These are phyloP conservation scores for Coccinonectria pachysandricola DNA, from an alignment of 2,329 filamentous ascomycete genomes.

Conservation along the genomic window DNA sequence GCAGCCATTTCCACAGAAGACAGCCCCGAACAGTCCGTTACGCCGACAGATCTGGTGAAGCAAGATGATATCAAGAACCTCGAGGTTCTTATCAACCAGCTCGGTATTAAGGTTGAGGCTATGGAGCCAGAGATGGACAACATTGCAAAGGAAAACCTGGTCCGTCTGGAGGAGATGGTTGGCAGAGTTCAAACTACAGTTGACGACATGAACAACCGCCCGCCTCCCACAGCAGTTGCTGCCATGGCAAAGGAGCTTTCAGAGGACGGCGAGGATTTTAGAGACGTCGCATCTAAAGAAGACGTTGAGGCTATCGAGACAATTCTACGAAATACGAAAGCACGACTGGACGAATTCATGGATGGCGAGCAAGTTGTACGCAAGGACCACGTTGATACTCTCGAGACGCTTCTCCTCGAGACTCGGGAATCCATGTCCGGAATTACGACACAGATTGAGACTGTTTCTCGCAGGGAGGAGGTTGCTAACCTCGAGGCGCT, in stretches of 20 bases:
- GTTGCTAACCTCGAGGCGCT: slow-evolving; percentile 67
- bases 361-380: slow-evolving; percentile 60
- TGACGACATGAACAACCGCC: slow-evolving; percentile 31
- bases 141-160: slow-evolving; percentile 43
- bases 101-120: slow-evolving; percentile 71
- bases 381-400: slow-evolving; percentile 53
- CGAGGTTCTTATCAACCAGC: slow-evolving; percentile 70
- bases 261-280: slow-evolving; percentile 6
- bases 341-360: slow-evolving; percentile 70
- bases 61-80: slow-evolving; percentile 75
- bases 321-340: slow-evolving; percentile 80
- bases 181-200: slow-evolving; percentile 38
- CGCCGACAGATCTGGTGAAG: slow-evolving; percentile 43
- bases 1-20: slow-evolving; percentile 21
- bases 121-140: slow-evolving; percentile 25
- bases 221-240: slow-evolving; percentile 10
- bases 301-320: slow-evolving; percentile 88
- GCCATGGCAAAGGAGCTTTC: slow-evolving; percentile 12
- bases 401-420: slow-evolving; percentile 59
- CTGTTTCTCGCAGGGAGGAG: slow-evolving; percentile 67
- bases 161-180: slow-evolving; percentile 42
- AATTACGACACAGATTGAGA: slow-evolving; percentile 57
- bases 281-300: slow-evolving; percentile 47
- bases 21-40: slow-evolving; percentile 15
- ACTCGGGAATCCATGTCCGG: slow-evolving; percentile 63